Base-by-base conservation (phyloP, 2,329 filamentous ascomycete species). In the Cordyceps cicadae region DNA sequence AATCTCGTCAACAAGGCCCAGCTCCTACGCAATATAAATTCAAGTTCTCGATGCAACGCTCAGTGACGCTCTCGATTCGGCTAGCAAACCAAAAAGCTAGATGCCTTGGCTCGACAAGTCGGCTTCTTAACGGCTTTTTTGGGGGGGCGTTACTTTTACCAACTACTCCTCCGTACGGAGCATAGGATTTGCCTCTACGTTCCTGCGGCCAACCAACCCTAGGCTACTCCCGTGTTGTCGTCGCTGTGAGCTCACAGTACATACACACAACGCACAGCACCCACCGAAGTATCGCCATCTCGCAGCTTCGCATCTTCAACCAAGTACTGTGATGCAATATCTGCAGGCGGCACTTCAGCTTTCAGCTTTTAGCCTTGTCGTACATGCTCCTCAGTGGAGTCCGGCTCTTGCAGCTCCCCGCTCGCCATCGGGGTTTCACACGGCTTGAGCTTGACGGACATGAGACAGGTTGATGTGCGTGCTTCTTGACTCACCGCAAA, bases 401-500 rank as follows among this genome's bases (percentile, higher is more conserved):
- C 14, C 17, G n/a, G 43, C 41, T 46, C 54, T n/a, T 56, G 26
- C n/a, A 37, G 32, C 45, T 43, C 41, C 45, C 34, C 54, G 15
- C 54, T 19, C 12, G 32, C 21, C 54, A 39, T 50, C 45, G 19
- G 39, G 46, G n/a, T 50, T 50, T 46, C 19, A 19, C 29, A 19
- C 46, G 26, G 21, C 11, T 11, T 39, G 32, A 26, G 21, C 11
- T 11, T 39, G 32, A 26, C 21, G 39, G 32, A 19, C 32, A 39
- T 12, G 39, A 29, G 29, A 29, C 29, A 29, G 5, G 29, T 29
- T 29, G 3, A 34, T 41, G 3, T 41, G n/a, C n/a, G 39, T 21
- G 14, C 32, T 24, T 24, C 21, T 29, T 49, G 54, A 50, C 54
- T 57, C 54, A 57, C 54, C 54, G 54, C 54, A 32, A 32, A 49